These are phyloP conservation scores for Chlorella ohadii DNA, from an alignment of 139 green algal genomes.

Conservation along the genomic window DNA sequence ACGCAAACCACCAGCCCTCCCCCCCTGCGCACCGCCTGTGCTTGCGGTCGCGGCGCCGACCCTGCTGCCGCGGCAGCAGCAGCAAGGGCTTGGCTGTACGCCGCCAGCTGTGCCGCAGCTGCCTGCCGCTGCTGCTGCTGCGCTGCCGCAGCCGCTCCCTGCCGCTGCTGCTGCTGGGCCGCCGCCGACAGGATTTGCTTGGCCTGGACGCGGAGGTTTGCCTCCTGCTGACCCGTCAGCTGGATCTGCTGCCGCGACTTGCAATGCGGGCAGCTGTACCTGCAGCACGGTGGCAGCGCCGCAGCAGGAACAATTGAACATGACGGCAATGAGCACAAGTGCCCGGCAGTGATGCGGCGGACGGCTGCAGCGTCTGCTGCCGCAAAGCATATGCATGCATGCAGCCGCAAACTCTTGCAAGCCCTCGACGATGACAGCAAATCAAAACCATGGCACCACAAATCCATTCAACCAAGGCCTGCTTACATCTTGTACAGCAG, in stretches of 20 bases:
- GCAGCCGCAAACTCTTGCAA: too few relatives aligned
- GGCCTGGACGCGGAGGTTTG: slow-evolving; percentile 12
- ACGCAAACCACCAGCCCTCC: too few relatives aligned
- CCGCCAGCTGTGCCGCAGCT: not conserved
- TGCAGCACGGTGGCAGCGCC: slow-evolving; percentile 5
- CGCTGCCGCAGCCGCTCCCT: not conserved
- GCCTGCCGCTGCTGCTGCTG: slow-evolving; percentile 2
- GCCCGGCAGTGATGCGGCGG: not conserved
- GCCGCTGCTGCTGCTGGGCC: not conserved
- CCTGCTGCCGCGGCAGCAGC: not conserved
- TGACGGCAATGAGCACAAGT: too few relatives aligned
- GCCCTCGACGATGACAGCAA: too few relatives aligned
- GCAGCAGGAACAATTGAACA: not conserved
- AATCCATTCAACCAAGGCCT: not conserved
- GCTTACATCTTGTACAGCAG: slow-evolving; percentile 4
- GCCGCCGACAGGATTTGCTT: not conserved
- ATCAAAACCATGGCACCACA: too few relatives aligned
- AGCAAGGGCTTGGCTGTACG: not conserved
- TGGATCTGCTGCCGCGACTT: slow-evolving; percentile 31
- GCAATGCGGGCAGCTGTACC: slow-evolving; percentile 52
- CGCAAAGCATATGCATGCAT: too few relatives aligned
- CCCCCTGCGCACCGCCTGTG: not conserved
- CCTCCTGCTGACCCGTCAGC: slow-evolving; percentile 41
- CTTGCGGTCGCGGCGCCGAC: not conserved
- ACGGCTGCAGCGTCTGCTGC: too few relatives aligned